Evolutionary conservation across 768 basidiomycete genomes (phyloP).

Genomic region (Rickenella mellea): DNA sequence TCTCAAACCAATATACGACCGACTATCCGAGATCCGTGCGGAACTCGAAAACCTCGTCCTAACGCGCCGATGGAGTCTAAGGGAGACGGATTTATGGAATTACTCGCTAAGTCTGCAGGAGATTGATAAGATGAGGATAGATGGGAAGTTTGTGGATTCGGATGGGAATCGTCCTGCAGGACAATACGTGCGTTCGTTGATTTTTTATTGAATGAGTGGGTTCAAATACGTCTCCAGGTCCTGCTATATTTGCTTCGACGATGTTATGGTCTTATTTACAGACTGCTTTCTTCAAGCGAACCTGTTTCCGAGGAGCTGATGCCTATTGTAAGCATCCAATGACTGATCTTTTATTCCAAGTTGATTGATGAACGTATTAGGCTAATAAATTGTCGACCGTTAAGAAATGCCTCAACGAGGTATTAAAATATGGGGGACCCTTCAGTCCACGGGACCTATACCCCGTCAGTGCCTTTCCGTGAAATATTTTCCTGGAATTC

Average conservation of each 20-base stretch:
- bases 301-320: slow-evolving; percentile 97
- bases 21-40: slow-evolving; percentile 73
- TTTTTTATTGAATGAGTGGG: too few relatives aligned
- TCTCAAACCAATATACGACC: slow-evolving; percentile 88
- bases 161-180: slow-evolving; percentile 89
- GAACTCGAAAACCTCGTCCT: slow-evolving; percentile 88
- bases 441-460: slow-evolving; percentile 89
- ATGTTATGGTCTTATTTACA: slow-evolving; percentile 95
- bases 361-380: slow-evolving; percentile 26
- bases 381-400: slow-evolving; percentile 95
- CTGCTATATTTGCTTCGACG: slow-evolving; percentile 85
- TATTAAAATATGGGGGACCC: slow-evolving; percentile 89
- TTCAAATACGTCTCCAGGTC: slow-evolving; percentile 45
- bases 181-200: slow-evolving; percentile 67
- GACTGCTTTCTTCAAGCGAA: slow-evolving; percentile 87
- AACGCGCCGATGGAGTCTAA: slow-evolving; percentile 93
- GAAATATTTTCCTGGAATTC: slow-evolving; percentile 4
- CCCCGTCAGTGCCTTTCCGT: slow-evolving; percentile 46
- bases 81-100: slow-evolving; percentile 91
- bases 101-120: slow-evolving; percentile 90
- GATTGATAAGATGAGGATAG: slow-evolving; percentile 94
- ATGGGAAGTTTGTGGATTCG: slow-evolving; percentile 93
- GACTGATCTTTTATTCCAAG: background rate
- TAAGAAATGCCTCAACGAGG: slow-evolving; percentile 95
- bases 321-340: slow-evolving; percentile 62